Base-by-base conservation (phyloP, 2,329 filamentous ascomycete genomes). In the Colletotrichum navitas region DNA sequence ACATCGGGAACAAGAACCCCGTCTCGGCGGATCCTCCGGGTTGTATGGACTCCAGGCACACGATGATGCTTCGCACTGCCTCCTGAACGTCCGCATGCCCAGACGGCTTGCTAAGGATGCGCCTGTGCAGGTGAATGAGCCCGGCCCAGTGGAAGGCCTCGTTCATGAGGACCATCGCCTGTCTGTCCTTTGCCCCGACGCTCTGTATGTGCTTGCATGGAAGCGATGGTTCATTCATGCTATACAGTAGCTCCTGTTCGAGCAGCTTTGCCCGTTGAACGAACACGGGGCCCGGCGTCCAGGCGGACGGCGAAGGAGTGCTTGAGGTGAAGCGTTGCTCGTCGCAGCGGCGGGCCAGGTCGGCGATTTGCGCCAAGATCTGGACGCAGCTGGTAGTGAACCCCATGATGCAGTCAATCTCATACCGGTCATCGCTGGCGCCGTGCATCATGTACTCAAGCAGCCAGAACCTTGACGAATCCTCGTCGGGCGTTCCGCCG, bases 351-450 rank as follows among this genome's bases (percentile, higher is more conserved):
- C 91, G 87, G 3, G 92, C 90, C 54, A 96, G 84, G 68, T 92
- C 89, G 24, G 92, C 92, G 47, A 96, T 89, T 68, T 90, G 89
- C 1, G 92, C 91, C 12, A 96, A 85, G 45, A 93, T 88, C 54
- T 90, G 88, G 36, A 94, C 87, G 76, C 91, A 94, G 45, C 89
- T 87, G 29, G 89, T 91, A 0, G 92, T 94, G 81, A 94, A 95
- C 11, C 93, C 93, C 76, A 94, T 90, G 73, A 95, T 91, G 80
- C 93, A 96, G 81, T 94, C 93, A 68, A 95, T 93, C 70, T 92
- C 91, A 74, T 91, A 87, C 66, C 89, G 87, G 55, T 86, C 84
- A 43, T 88, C 85, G 5, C 82, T 77, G 5, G 85, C 84, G 68
- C 87, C 86, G 71, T 89, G 87, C 14, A 85, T 79, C 43, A 81